Percentiles rank a stretch among this genome's conserved stretches.
Conservation (phyloP, 2,329 filamentous ascomycete species). For the Aureobasidium melanogenum region DNA sequence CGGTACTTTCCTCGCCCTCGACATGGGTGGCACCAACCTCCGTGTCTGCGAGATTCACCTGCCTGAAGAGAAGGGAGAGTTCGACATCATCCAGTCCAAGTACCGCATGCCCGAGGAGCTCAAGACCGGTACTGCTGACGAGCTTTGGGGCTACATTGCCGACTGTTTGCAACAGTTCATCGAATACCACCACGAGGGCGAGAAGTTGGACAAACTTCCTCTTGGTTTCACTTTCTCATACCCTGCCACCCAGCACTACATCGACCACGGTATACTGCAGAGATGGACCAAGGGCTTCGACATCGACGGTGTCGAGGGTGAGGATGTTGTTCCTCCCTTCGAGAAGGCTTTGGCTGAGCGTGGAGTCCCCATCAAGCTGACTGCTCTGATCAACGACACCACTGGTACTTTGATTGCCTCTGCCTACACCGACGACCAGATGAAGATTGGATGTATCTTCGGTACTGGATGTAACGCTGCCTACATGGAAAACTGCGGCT, state of each 20-base stretch:
- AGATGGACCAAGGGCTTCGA: conserved; percentile 98
- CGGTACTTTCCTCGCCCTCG: conserved; percentile 79
- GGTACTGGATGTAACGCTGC: conserved; percentile 97
- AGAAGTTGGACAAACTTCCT: conserved; percentile 58
- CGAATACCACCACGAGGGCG: conserved; percentile 66
- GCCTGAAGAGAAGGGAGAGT: conserved; percentile 78
- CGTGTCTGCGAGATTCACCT: conserved; percentile 89
- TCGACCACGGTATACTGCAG: conserved; percentile 85
- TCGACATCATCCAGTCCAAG: conserved; percentile 92
- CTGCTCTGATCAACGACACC: conserved; percentile 93
- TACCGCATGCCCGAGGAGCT: conserved; percentile 91
- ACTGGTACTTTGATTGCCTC: conserved; percentile 95
- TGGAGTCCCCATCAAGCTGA: conserved; percentile 85
- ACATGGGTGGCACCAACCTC: conserved; percentile 94
- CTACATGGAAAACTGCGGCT: conserved; percentile 90
- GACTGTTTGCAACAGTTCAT: conserved; percentile 88
- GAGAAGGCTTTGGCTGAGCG: conserved; percentile 56
- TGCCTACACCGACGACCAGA: conserved; percentile 85
- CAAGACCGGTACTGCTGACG: conserved; percentile 73
- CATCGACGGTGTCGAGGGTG: conserved; percentile 80
- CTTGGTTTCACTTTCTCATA: conserved; percentile 96
- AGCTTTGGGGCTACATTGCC: conserved; percentile 91
- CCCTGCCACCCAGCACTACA: conserved; percentile 84
- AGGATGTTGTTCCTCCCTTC: conserved; percentile 84
- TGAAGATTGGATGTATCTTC: conserved; percentile 96